Evolutionary conservation across 768 basidiomycete genomes (phyloP).

Genomic region (Pleurotus citrinopileatus): DNA sequence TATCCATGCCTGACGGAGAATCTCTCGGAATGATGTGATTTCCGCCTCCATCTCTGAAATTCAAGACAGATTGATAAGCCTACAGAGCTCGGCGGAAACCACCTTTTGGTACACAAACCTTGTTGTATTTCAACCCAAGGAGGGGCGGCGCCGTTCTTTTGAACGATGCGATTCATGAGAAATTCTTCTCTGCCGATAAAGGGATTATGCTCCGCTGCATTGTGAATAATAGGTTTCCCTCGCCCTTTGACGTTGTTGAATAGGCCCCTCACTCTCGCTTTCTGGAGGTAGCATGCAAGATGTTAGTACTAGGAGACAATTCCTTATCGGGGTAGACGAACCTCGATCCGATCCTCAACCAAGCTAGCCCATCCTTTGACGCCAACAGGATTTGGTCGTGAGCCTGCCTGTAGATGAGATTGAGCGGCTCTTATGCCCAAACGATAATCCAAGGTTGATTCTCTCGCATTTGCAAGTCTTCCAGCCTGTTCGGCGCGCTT

Average conservation of each 20-base stretch:
- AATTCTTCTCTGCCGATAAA: conserved; percentile 76
- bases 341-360: conserved; percentile 81
- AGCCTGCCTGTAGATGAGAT: conserved; percentile 13
- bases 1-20: conserved; percentile 68
- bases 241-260: conserved; percentile 75
- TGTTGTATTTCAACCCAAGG: conserved; percentile 85
- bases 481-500: conserved; percentile 53
- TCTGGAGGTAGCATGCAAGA: conserved; percentile 45
- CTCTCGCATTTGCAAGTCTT: conserved; percentile 59
- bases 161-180: conserved; percentile 83
- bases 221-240: conserved; percentile 36
- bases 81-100: no score
- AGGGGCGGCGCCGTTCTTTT: conserved; percentile 77
- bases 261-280: conserved; percentile 61
- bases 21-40: conserved; percentile 57
- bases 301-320: no score
- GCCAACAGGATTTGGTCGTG: conserved; percentile 52
- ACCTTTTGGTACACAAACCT: conserved; percentile 51
- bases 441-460: conserved; percentile 75
- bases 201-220: conserved; percentile 43
- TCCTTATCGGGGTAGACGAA: no score
- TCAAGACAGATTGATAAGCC: neutral
- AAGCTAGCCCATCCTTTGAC: conserved; percentile 75
- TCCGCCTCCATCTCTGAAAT: conserved; percentile 64
- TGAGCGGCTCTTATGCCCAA: conserved; percentile 46